Percentiles rank a stretch among this genome's conserved stretches.
These are phyloP conservation scores for Boletus albobrunnescens DNA, from an alignment of 1,284 basidiomycete species.

Conservation along the genomic window DNA sequence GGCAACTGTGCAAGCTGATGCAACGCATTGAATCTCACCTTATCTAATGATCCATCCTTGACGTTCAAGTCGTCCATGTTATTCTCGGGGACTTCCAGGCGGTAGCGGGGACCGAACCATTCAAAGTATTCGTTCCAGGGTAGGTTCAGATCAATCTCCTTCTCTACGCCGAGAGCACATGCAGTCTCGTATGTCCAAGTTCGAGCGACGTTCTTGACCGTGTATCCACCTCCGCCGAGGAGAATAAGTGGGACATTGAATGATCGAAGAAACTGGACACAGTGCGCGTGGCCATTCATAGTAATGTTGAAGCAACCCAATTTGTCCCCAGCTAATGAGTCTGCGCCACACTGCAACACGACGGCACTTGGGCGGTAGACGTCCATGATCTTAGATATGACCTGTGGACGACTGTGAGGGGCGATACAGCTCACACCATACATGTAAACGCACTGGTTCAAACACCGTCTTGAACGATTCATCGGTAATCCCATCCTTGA, in stretches of 20 bases:
- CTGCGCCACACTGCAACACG: slow-evolving; percentile 97
- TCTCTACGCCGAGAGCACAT: slow-evolving; percentile 82
- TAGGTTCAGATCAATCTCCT: slow-evolving; percentile 74
- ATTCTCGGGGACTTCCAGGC: slow-evolving; percentile 85
- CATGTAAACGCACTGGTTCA: slow-evolving; percentile 92
- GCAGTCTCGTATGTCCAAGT: slow-evolving; percentile 98
- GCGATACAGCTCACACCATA: too few species aligned
- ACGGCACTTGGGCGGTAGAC: too few species aligned
- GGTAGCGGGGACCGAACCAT: slow-evolving; percentile 95
- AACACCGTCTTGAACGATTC: slow-evolving; percentile 95
- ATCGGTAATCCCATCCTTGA: slow-evolving; percentile 94
- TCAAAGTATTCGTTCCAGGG: slow-evolving; percentile 98
- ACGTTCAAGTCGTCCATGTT: slow-evolving; percentile 96
- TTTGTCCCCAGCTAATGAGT: slow-evolving; percentile 95
- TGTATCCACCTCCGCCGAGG: slow-evolving; percentile 95
- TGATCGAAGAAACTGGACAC: slow-evolving; percentile 82
- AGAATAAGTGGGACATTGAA: slow-evolving; percentile 88
- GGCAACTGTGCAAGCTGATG: slow-evolving; percentile 76
- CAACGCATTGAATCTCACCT: slow-evolving; percentile 76
- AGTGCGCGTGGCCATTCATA: slow-evolving; percentile 93
- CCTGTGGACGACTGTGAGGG: too few species aligned
- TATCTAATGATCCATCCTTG: slow-evolving; percentile 77
- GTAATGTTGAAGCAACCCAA: slow-evolving; percentile 95
- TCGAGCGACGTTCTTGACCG: slow-evolving; percentile 91
- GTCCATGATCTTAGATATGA: too few species aligned